Percentiles rank a stretch among this genome's conserved stretches.
These are phyloP conservation scores for Nemania sp. DNA, from an alignment of 2,329 filamentous ascomycete species.

Conservation along the genomic window DNA sequence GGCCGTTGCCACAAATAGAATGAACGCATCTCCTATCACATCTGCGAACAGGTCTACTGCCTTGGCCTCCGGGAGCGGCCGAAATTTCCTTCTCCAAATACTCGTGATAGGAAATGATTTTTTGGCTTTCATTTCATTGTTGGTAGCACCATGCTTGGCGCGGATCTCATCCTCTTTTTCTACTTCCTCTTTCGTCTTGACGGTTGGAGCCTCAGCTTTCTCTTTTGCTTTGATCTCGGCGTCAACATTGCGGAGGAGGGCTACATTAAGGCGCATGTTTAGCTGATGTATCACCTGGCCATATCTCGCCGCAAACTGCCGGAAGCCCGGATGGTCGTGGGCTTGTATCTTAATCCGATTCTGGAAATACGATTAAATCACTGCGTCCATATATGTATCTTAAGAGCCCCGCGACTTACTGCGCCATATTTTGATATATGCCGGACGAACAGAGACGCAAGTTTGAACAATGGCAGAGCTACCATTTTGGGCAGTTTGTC, in stretches of 20 bases:
- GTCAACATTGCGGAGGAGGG: constrained; percentile 59
- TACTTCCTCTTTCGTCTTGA: constrained; percentile 65
- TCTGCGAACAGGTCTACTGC: constrained; percentile 70
- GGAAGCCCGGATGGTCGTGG: constrained; percentile 65
- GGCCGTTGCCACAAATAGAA: constrained; percentile 59
- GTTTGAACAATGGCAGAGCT: constrained; percentile 68
- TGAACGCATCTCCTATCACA: constrained; percentile 65
- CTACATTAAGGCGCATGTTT: constrained; percentile 67
- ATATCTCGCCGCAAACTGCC: constrained; percentile 62
- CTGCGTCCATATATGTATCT: not conserved
- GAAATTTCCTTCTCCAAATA: constrained; percentile 65
- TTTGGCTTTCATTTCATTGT: constrained; percentile 36
- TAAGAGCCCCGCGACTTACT: constrained; percentile 47
- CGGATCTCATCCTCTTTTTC: constrained; percentile 56
- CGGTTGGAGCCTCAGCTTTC: constrained; percentile 64
- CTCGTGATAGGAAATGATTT: constrained; percentile 46
- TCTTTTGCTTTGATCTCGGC: constrained; percentile 63
- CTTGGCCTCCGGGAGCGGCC: constrained; percentile 65
- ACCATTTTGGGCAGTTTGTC: constrained; percentile 53
- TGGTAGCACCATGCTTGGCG: constrained; percentile 47
- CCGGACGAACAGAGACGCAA: constrained; percentile 64
- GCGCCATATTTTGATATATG: constrained; percentile 72
- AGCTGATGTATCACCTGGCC: constrained; percentile 68
- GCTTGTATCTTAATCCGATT: constrained; percentile 69
- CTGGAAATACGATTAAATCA: constrained; percentile 42